Evolutionary conservation across 805 yeast genomes (phyloP), one percentile per base, ranked within the genome.

Genomic region (Kockiozyma suomiensis): DNA sequence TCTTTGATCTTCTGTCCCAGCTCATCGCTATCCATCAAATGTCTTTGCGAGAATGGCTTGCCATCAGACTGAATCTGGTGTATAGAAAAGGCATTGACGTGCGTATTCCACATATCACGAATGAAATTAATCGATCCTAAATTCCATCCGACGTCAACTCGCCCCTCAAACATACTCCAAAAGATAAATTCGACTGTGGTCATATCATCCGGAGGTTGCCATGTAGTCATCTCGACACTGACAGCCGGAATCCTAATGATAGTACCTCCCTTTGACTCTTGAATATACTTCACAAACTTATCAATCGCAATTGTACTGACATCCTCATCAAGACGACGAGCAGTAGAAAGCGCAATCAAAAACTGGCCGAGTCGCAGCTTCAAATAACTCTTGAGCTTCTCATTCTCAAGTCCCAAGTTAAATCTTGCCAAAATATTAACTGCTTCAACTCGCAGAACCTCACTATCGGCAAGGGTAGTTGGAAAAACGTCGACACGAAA

Each of bases 101-200:
- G 97, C 1, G 91, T 82, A 13, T 90, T 82, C 86, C 92, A 88
- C 96, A 94, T 91, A 69, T 90, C 97, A 37, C 96, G 79, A 35
- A 94, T 90, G 65, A 90, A 90, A 69, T 88, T 89, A 19, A 94
- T 85, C 0, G 96, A 86, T 0, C 98, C 97, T 30, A 94, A 75
- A 71, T 94, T 94, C 99, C 99, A 94, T 50, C 90, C 82, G 1
- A 94, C 85, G 61, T 90, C 96, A 41, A 94, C 94, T 15, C 90
- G 84, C 28, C 97, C 97, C 7, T 90, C 96, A 76, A 94, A 90
- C 1, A 85, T 78, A 51, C 94, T 85, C 48, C 79, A 79, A 72
- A 82, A 94, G 1, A 80, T 76, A 69, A 86, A 90, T 67, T 87
- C 86, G 45, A 94, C 81, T 3, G 78, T 62, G 46, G 82, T 80